Base-by-base conservation (phyloP, 257 asterid genomes). In the Scutellaria barbata region DNA sequence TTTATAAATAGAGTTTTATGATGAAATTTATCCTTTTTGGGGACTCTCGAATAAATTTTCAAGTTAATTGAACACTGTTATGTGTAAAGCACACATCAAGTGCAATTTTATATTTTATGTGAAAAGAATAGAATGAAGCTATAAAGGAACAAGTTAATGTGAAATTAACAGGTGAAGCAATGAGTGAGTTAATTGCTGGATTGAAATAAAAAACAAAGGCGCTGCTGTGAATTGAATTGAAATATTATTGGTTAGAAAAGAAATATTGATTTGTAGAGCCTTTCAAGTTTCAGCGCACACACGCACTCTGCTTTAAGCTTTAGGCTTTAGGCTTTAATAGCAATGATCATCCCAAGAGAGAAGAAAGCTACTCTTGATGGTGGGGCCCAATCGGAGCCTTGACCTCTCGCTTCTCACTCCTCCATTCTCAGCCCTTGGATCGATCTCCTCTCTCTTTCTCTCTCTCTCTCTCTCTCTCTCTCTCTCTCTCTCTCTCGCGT, bases 401-500 rank as follows among this genome's bases (percentile, higher is more conserved):
- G 82, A 78, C 79, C 78, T 12, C 76, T 84, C 83, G 80, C 74
- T 55, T 68, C 71, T 78, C 35, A 41, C 83, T 85, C 83, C 76
- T 60, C 50, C 45, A 3, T 13, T 76, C 4, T 68, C 76, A 75
- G 76, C 92, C 87, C 84, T 87, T 75, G 73, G 85, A 85, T 85
- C 79, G n/a, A n/a, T n/a, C n/a, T n/a, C n/a, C 3, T 12, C 75
- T 55, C 37, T 80, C 43, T 8, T 43, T 59, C 42, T 73, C 65
- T 35, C 5, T 45, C 71, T 22, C 53, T 13, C 78, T n/a, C n/a
- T n/a, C n/a, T n/a, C n/a, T n/a, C 3, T 12, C 75, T 55, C 37
- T 80, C 43, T 8, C 48, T 59, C 42, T 73, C 65, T 35, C 5
- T 45, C 71, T 22, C 53, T 13, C 78, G 43, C 72, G 46, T 51